These are phyloP conservation scores for Batrachochytrium dendrobatidis DNA, from an alignment of 371 early-diverging fungal species.

Conservation along the genomic window DNA sequence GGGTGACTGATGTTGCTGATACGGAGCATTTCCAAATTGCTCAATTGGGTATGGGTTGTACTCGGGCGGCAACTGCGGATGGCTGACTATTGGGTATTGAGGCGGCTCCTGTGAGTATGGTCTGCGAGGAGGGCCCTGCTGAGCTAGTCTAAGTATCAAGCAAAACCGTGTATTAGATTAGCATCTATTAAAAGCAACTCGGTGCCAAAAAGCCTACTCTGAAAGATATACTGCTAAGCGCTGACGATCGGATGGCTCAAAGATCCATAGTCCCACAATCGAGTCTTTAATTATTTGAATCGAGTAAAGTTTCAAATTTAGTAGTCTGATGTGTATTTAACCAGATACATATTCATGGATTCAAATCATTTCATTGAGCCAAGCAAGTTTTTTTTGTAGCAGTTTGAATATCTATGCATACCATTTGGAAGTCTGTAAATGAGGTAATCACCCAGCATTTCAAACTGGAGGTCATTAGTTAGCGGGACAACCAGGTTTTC, in stretches of 20 bases:
- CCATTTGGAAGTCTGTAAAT: slow-evolving; percentile 60
- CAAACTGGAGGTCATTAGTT: slow-evolving; percentile 53
- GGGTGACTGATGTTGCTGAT: no score
- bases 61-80: no score
- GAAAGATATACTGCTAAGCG: slow-evolving; percentile 51
- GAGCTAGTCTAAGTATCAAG: no score
- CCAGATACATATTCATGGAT: background rate
- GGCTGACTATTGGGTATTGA: no score
- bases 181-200: background rate
- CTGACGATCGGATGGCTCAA: slow-evolving; percentile 56
- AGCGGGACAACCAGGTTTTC: slow-evolving; percentile 56
- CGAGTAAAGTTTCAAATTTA: no score
- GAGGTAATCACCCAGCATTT: slow-evolving; percentile 57
- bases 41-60: no score
- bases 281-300: no score
- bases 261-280: slow-evolving; percentile 68
- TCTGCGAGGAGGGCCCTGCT: no score
- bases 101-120: no score
- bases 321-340: background rate
- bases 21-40: no score
- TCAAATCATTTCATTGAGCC: background rate
- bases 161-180: no score
- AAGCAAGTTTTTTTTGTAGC: slow-evolving; percentile 14
- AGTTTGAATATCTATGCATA: slow-evolving; percentile 15
- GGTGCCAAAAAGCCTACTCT: slow-evolving; percentile 35